phyloP scores from a whole-genome alignment of 2,329 filamentous ascomycete genomes.

The Nannizziopsis arthrosporioides region DNA sequence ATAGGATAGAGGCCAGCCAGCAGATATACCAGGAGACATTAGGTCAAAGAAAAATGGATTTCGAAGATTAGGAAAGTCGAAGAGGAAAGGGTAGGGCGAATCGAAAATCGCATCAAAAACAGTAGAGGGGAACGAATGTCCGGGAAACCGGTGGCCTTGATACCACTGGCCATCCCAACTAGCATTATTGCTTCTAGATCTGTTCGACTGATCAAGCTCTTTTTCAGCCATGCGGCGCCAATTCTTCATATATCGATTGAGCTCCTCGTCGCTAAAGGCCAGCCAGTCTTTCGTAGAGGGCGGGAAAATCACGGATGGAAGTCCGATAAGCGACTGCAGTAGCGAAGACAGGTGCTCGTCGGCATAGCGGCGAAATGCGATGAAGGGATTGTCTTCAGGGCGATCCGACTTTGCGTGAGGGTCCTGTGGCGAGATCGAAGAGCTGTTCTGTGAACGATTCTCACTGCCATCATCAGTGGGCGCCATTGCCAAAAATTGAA shows the following conservation, averaged over 20 bases:
- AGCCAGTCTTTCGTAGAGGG: constrained; percentile 27
- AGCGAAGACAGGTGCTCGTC: constrained; percentile 47
- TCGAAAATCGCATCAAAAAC: constrained; percentile 29
- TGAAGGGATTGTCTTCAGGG: constrained; percentile 43
- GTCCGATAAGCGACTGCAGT: constrained; percentile 41
- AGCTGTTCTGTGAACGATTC: constrained; percentile 5
- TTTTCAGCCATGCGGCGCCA: constrained; percentile 9
- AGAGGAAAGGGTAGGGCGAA: constrained; percentile 23
- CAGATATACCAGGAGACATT: constrained; percentile 26
- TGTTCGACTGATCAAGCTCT: constrained; percentile 4
- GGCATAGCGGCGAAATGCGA: constrained; percentile 49
- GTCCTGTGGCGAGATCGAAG: neutral
- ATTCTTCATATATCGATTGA: constrained; percentile 13
- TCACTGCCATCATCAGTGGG: constrained; percentile 5
- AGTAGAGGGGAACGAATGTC: constrained; percentile 20
- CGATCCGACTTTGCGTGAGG: neutral
- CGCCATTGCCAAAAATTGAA: too few species aligned
- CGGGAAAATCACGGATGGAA: constrained; percentile 28
- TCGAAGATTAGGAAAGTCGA: constrained; percentile 23
- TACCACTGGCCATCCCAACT: neutral
- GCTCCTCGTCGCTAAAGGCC: constrained; percentile 26
- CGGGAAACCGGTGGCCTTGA: constrained; percentile 11
- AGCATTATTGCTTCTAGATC: neutral
- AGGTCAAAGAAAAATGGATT: constrained; percentile 25
- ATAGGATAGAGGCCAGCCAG: constrained; percentile 33